These are phyloP conservation scores for Suhomyces wounanorum DNA, from an alignment of 1,139 yeast genomes.

Conservation along the genomic window DNA sequence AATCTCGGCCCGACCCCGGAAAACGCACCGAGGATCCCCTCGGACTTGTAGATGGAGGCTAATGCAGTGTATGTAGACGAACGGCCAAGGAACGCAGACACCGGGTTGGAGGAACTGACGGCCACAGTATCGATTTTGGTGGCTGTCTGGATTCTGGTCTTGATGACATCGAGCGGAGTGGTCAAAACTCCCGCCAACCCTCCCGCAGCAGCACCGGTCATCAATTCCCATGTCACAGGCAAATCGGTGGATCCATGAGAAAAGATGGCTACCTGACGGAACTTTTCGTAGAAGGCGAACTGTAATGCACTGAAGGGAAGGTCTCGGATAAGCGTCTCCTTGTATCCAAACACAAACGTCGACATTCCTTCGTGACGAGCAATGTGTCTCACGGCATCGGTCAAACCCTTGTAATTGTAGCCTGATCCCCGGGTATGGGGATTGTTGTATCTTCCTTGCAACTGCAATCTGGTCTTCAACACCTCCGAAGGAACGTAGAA, in stretches of 20 bases:
- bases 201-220: conserved; percentile 96
- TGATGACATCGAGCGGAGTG: conserved; percentile 88
- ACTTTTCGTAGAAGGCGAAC: conserved; percentile 90
- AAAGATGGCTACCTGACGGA: conserved; percentile 62
- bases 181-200: conserved; percentile 87
- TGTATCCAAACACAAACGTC: conserved; percentile 86
- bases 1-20: conserved; percentile 96
- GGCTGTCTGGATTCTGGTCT: conserved; percentile 86
- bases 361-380: conserved; percentile 66
- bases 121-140: conserved; percentile 16
- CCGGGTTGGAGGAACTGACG: conserved; percentile 1
- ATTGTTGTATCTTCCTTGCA: conserved; percentile 87
- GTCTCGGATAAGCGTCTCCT: conserved; percentile 88
- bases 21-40: conserved; percentile 80
- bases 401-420: conserved; percentile 75
- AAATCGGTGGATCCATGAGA: conserved; percentile 45
- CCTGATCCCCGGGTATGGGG: conserved; percentile 74
- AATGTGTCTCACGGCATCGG: conserved; percentile 70
- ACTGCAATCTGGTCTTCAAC: conserved; percentile 86
- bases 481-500: conserved; percentile 97
- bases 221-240: conserved; percentile 62
- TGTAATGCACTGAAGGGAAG: conserved; percentile 94
- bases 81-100: conserved; percentile 28
- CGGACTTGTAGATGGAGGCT: conserved; percentile 63
- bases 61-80: conserved; percentile 67